These are phyloP conservation scores for Hamigera avellanea DNA, from an alignment of 495 filamentous ascomycete species.

Conservation along the genomic window DNA sequence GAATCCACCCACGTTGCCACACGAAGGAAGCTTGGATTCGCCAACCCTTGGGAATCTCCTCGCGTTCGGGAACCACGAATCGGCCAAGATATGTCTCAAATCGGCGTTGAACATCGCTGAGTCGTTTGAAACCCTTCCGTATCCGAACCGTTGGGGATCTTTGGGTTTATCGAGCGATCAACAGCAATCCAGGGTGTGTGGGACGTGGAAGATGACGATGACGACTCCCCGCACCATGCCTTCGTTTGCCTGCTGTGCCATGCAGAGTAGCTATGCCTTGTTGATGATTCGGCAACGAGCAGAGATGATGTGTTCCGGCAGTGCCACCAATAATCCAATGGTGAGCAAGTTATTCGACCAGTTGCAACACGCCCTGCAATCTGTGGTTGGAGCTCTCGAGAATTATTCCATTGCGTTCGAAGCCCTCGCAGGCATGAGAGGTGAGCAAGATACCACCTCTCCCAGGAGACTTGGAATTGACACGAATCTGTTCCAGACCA, in stretches of 20 bases:
- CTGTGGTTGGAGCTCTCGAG: slow-evolving; percentile 36
- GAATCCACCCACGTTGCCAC: slow-evolving; percentile 22
- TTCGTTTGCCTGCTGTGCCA: slow-evolving; percentile 48
- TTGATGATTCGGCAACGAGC: slow-evolving; percentile 45
- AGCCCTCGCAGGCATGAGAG: slow-evolving; percentile 51
- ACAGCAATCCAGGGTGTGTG: too few relatives aligned
- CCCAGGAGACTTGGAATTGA: too few relatives aligned
- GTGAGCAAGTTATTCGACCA: slow-evolving; percentile 32
- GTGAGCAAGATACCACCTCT: too few relatives aligned
- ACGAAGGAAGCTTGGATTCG: too few relatives aligned
- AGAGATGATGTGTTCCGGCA: slow-evolving; percentile 37
- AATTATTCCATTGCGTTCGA: slow-evolving; percentile 50
- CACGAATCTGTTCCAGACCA: too few relatives aligned
- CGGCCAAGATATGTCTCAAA: slow-evolving; percentile 40
- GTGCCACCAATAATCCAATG: slow-evolving; percentile 24
- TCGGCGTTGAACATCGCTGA: slow-evolving; percentile 39
- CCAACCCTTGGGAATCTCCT: slow-evolving; percentile 24
- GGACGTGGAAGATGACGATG: too few relatives aligned
- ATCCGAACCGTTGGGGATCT: slow-evolving; percentile 24
- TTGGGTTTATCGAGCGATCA: too few relatives aligned
- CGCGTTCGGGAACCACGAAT: slow-evolving; percentile 42
- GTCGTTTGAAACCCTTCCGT: slow-evolving; percentile 40
- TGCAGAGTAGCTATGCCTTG: slow-evolving; percentile 52
- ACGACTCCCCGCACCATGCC: slow-evolving; percentile 52
- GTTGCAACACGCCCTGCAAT: slow-evolving; percentile 37